Evolutionary conservation across 352 stramenopile genomes (phyloP).

Genomic region (Thraustotheca clavata): DNA sequence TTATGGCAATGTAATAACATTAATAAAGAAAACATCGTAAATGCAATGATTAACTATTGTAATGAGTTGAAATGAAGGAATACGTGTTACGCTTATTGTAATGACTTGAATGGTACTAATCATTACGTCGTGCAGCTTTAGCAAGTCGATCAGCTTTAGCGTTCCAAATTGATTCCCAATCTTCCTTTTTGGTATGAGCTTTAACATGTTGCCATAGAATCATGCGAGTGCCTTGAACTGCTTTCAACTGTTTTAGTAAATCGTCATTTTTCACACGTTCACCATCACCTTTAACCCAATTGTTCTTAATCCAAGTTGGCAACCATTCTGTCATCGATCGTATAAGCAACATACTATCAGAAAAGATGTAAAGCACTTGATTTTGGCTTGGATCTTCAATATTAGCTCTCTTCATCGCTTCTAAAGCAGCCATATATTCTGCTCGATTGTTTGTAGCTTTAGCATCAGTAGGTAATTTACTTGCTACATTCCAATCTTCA

Average conservation of each 20-base stretch:
- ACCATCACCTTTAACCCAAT: slow-evolving; percentile 53
- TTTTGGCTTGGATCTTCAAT: slow-evolving; percentile 30
- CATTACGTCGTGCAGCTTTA: slow-evolving; percentile 27
- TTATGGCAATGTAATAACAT: no score
- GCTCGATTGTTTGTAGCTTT: slow-evolving; percentile 45
- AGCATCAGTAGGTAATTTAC: slow-evolving; percentile 33
- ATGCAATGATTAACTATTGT: no score
- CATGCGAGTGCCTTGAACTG: slow-evolving; percentile 32
- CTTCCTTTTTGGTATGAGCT: slow-evolving; percentile 40
- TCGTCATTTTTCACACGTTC: slow-evolving; percentile 50
- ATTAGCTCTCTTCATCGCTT: slow-evolving; percentile 61
- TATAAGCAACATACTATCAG: slow-evolving; percentile 71
- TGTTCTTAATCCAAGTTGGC: slow-evolving; percentile 24
- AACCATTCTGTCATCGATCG: slow-evolving; percentile 74
- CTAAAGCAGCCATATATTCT: slow-evolving; percentile 45
- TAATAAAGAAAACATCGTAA: no score
- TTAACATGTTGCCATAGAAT: slow-evolving; percentile 64
- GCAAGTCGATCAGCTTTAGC: slow-evolving; percentile 51
- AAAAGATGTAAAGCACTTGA: slow-evolving; percentile 57
- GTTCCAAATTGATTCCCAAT: slow-evolving; percentile 70
- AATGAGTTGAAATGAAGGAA: no score
- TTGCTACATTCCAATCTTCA: slow-evolving; percentile 49
- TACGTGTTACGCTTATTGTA: no score
- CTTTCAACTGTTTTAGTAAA: slow-evolving; percentile 46
- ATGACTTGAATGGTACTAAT: slow-evolving; percentile 18